Evolutionary conservation across 2,329 filamentous ascomycete genomes (phyloP).

Genomic region (Sclerotiophoma versabilis): DNA sequence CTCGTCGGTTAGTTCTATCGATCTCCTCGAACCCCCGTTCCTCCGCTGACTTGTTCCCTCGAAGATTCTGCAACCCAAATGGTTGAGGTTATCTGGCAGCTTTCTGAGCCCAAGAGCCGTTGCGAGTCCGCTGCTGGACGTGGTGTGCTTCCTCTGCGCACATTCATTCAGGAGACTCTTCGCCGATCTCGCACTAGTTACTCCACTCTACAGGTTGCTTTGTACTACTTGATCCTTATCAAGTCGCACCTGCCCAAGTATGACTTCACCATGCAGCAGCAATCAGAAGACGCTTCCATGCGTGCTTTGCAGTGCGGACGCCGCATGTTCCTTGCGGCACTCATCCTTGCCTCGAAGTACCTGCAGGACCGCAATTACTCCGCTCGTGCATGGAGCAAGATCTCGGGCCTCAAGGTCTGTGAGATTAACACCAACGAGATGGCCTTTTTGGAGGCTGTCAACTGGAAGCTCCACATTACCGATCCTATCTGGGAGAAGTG

Average conservation of each 20-base stretch:
- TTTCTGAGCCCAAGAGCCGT: constrained; percentile 80
- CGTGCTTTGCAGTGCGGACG: constrained; percentile 93
- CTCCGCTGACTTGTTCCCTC: constrained; percentile 34
- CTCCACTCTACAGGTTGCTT: constrained; percentile 92
- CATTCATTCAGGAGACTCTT: constrained; percentile 96
- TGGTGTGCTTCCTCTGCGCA: constrained; percentile 85
- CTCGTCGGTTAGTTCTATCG: constrained; percentile 83
- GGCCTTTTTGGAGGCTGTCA: constrained; percentile 85
- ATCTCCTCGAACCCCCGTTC: constrained; percentile 45
- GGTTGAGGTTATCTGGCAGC: constrained; percentile 95
- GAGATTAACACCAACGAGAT: constrained; percentile 99
- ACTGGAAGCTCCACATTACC: constrained; percentile 94
- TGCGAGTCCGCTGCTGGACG: constrained; percentile 71
- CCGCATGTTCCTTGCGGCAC: constrained; percentile 93
- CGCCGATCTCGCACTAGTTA: constrained; percentile 95
- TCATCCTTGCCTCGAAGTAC: constrained; percentile 97
- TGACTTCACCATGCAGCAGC: constrained; percentile 87
- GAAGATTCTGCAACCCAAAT: constrained; percentile 97
- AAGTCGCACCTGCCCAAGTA: constrained; percentile 84
- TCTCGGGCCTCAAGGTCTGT: constrained; percentile 88
- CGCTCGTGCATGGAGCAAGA: constrained; percentile 97
- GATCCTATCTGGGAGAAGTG: constrained; percentile 89
- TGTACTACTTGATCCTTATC: constrained; percentile 95
- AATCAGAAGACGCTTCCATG: constrained; percentile 70
- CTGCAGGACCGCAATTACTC: constrained; percentile 98